Evolutionary conservation across 108 stramenopile species (phyloP).

Genomic region (Cyclotella atomus): DNA sequence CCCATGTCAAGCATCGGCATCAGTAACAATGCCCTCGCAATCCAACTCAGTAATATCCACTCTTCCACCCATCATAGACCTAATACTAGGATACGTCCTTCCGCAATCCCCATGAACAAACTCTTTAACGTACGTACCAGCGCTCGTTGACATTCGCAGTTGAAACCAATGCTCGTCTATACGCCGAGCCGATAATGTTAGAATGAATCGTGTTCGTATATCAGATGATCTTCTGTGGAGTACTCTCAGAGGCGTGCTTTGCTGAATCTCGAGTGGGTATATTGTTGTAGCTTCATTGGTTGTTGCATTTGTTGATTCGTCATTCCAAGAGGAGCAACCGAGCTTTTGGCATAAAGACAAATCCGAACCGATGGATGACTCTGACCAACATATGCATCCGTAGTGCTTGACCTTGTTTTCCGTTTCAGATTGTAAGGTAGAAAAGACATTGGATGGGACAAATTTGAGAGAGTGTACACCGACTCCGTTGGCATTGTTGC

Average conservation of each 20-base stretch:
- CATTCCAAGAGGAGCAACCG: slow-evolving; percentile 26
- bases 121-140: slow-evolving; percentile 92
- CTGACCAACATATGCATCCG: slow-evolving; percentile 79
- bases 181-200: slow-evolving; percentile 50
- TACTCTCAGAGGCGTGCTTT: slow-evolving; percentile 81
- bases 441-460: slow-evolving; percentile 52
- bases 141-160: slow-evolving; percentile 66
- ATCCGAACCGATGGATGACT: slow-evolving; percentile 41
- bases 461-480: slow-evolving; percentile 59
- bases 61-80: slow-evolving; percentile 70
- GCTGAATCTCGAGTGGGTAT: slow-evolving; percentile 70
- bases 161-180: slow-evolving; percentile 78
- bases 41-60: slow-evolving; percentile 81
- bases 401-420: slow-evolving; percentile 87
- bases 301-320: not conserved
- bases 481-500: slow-evolving; percentile 68
- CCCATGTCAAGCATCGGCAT: no score
- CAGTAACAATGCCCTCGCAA: slow-evolving; percentile 79
- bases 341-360: slow-evolving; percentile 35
- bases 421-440: slow-evolving; percentile 73
- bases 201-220: slow-evolving; percentile 56
- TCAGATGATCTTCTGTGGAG: slow-evolving; percentile 77
- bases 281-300: not conserved
- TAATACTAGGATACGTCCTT: slow-evolving; percentile 73
- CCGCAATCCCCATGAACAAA: slow-evolving; percentile 90